Base-by-base conservation (phyloP, 345 rosid genomes). In the Luvunga scandens region DNA sequence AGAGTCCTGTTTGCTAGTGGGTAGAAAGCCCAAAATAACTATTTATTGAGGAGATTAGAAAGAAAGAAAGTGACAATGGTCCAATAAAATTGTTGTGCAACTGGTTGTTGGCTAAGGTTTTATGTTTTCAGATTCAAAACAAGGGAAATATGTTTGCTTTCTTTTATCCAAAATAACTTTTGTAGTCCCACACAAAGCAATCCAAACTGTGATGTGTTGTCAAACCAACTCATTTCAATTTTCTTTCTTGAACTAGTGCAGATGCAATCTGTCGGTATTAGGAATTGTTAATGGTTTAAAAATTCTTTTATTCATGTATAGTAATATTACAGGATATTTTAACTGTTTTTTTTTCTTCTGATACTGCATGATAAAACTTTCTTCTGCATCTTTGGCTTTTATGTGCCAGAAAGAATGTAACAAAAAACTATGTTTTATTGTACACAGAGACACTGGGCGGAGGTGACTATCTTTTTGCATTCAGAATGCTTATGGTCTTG, bases 401-500 rank as follows among this genome's bases (percentile, higher is more conserved):
- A 68, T 66, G 30, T 67, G 63, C 48, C 64, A n/a, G 34, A 39
- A 39, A 77, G 27, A 63, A 64, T 31, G 21, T 38, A 53, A 28
- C 48, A 21, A 22, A 65, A 28, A 77, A 50, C 16, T n/a, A 3
- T 68, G 34, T 19, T 25, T 60, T 77, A 65, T 71, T 65, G 72
- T 79, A 56, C 69, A 66, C 91, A 96, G 98, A 96, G 82, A 88
- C 95, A 6, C 86, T 96, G 6, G 99, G 99, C 69, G 98, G 98
- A 81, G 99, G 99, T 36, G 93, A 92, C 87, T 96, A 96, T 86
- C 88, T 94, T 69, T 96, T 96, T 89, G 98, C 99, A 53, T 85
- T 96, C 81, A 86, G 98, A 72, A 96, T 96, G 99, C 91, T 96
- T 53, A 92, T 96, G 98, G 99, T 96, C 71, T 86, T 94, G 69